These are phyloP conservation scores for Paragyromitra xinjiangensis DNA, from an alignment of 495 filamentous ascomycete species.

Conservation along the genomic window DNA sequence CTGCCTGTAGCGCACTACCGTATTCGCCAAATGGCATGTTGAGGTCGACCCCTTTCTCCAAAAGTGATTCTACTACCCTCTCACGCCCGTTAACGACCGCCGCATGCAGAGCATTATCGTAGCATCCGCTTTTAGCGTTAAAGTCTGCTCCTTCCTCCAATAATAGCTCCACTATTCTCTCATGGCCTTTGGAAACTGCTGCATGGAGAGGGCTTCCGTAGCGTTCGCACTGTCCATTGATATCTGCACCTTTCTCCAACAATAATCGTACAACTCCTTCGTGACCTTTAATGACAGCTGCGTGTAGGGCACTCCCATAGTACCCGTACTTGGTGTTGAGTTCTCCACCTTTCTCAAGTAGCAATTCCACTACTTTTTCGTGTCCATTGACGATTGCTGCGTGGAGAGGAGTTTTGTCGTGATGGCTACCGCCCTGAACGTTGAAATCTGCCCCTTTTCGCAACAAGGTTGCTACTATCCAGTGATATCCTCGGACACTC, in stretches of 20 bases:
- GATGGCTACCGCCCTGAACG: neutral
- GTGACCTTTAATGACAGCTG: slow-evolving; percentile 2
- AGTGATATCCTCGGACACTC: neutral
- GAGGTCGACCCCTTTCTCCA: neutral
- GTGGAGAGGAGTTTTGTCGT: neutral
- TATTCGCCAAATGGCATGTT: neutral
- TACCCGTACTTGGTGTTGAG: neutral
- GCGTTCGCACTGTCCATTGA: neutral
- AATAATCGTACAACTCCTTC: neutral
- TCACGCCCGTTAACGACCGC: neutral
- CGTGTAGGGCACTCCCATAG: neutral
- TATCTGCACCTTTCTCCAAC: neutral
- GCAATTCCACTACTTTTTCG: neutral
- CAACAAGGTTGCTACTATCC: neutral
- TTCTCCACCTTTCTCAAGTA: neutral
- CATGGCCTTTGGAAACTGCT: neutral
- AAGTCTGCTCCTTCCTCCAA: slow-evolving; percentile 16
- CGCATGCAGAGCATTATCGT: slow-evolving; percentile 10
- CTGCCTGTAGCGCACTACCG: neutral
- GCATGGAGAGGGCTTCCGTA: neutral
- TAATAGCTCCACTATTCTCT: neutral
- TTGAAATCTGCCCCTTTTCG: neutral
- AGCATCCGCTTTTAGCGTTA: neutral
- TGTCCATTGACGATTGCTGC: neutral
- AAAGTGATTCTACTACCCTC: slow-evolving; percentile 8